phyloP scores from a whole-genome alignment of 2,329 filamentous ascomycete genomes.

The Colletotrichum karsti region DNA sequence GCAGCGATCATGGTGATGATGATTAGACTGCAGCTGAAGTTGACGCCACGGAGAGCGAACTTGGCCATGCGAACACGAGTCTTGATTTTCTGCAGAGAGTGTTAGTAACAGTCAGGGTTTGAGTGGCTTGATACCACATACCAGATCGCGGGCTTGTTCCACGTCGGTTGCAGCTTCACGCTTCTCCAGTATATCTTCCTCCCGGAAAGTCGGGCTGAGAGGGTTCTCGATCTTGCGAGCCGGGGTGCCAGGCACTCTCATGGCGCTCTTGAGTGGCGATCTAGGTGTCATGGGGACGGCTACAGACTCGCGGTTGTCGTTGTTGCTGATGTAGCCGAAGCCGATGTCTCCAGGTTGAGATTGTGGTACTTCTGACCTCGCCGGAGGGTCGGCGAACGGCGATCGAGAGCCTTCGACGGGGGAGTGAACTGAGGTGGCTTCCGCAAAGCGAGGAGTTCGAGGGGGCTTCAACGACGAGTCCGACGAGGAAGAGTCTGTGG shows the following conservation, averaged over 20 bases:
- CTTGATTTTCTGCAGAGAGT: conserved; percentile 80
- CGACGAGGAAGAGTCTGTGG: conserved; percentile 60
- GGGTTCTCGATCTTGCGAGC: conserved; percentile 78
- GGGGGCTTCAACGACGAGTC: conserved; percentile 70
- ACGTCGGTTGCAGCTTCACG: conserved; percentile 83
- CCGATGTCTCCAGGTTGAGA: conserved; percentile 86
- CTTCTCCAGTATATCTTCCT: conserved; percentile 89
- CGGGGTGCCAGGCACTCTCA: conserved; percentile 87
- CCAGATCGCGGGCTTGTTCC: conserved; percentile 86
- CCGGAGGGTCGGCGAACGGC: conserved; percentile 68
- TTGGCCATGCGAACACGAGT: conserved; percentile 91
- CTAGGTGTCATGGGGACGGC: conserved; percentile 74
- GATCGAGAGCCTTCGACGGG: conserved; percentile 69
- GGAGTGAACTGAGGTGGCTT: conserved; percentile 82
- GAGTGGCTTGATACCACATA: conserved; percentile 56
- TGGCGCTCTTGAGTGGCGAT: conserved; percentile 87
- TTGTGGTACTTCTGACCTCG: conserved; percentile 65
- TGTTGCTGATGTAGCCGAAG: conserved; percentile 82
- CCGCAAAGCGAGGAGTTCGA: conserved; percentile 81
- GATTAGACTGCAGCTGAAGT: conserved; percentile 96
- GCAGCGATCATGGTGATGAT: conserved; percentile 89
- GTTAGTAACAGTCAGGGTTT: conserved; percentile 33
- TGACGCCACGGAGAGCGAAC: conserved; percentile 92
- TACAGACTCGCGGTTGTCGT: conserved; percentile 59
- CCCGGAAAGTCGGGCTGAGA: conserved; percentile 88